Evolutionary conservation across 805 yeast species (phyloP).

Genomic region (Zygosaccharomyces bailii): DNA sequence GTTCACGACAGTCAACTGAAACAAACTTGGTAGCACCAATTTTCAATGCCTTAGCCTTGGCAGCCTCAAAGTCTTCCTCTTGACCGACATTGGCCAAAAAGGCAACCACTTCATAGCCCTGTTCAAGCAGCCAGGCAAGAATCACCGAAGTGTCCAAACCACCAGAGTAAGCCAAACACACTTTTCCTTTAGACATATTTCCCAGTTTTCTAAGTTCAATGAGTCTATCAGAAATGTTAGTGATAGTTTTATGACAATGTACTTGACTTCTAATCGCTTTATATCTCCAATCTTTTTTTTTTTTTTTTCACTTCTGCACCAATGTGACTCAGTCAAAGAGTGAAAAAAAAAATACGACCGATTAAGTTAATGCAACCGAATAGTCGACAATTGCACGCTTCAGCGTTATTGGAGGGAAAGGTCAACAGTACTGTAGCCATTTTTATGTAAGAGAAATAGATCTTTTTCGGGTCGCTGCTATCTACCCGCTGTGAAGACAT

Average conservation of each 20-base stretch:
- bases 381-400: no score
- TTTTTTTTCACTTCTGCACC: not conserved
- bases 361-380: no score
- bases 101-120: slow-evolving; percentile 97
- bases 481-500: no score
- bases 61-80: slow-evolving; percentile 98
- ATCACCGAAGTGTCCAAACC: slow-evolving; percentile 98
- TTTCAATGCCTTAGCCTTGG: slow-evolving; percentile 90
- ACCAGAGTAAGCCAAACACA: slow-evolving; percentile 98
- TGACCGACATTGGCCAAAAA: slow-evolving; percentile 99
- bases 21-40: slow-evolving; percentile 97
- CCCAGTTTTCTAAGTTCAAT: not conserved
- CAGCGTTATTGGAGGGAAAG: no score
- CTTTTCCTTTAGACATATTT: slow-evolving; percentile 93
- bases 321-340: not conserved
- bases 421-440: no score
- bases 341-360: not conserved
- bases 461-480: no score
- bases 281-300: not conserved
- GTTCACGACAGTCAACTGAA: slow-evolving; percentile 89
- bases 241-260: not conserved
- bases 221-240: not conserved
- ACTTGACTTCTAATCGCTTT: not conserved
- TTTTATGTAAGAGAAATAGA: no score
- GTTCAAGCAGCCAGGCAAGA: slow-evolving; percentile 95